Conservation (phyloP, 495 filamentous ascomycete species). For the Cercophora scortea region DNA sequence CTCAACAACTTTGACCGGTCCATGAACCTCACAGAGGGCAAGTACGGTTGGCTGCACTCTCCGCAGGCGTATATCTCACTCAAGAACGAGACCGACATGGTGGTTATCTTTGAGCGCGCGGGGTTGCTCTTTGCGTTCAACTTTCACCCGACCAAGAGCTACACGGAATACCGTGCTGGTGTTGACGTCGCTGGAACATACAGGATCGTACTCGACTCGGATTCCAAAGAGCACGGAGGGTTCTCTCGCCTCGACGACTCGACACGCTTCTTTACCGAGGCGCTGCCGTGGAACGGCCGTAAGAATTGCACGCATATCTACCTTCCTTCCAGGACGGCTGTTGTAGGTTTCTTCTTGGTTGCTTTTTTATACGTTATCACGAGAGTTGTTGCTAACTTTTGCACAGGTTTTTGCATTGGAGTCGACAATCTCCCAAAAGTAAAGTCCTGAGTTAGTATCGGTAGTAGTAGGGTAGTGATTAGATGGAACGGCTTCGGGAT, state of each 20-base stretch:
- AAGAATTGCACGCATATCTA: slow-evolving; percentile 91
- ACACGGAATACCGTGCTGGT: slow-evolving; percentile 86
- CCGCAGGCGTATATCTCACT: slow-evolving; percentile 84
- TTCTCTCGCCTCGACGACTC: slow-evolving; percentile 65
- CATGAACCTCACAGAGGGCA: slow-evolving; percentile 81
- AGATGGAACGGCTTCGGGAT: too few species aligned
- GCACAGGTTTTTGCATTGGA: slow-evolving; percentile 25
- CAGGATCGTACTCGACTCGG: slow-evolving; percentile 76
- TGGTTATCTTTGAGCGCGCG: slow-evolving; percentile 90
- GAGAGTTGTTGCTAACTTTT: slow-evolving; percentile 1
- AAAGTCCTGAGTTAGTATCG: too few species aligned
- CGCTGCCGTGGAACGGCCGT: slow-evolving; percentile 79
- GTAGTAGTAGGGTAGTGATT: too few species aligned
- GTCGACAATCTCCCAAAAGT: slow-evolving; percentile 11
- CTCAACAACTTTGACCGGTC: slow-evolving; percentile 90
- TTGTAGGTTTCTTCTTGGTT: slow-evolving; percentile 51
- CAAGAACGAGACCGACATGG: slow-evolving; percentile 92
- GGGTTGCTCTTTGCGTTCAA: slow-evolving; percentile 94
- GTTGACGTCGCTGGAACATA: slow-evolving; percentile 81
- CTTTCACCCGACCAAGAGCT: slow-evolving; percentile 83
- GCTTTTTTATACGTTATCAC: not conserved
- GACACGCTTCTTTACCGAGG: slow-evolving; percentile 84
- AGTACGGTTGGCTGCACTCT: slow-evolving; percentile 88
- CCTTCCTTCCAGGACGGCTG: slow-evolving; percentile 72
- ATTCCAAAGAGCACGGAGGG: slow-evolving; percentile 71